phyloP scores from a whole-genome alignment of 129 eudicot genomes.

The Artemisia argyi region DNA sequence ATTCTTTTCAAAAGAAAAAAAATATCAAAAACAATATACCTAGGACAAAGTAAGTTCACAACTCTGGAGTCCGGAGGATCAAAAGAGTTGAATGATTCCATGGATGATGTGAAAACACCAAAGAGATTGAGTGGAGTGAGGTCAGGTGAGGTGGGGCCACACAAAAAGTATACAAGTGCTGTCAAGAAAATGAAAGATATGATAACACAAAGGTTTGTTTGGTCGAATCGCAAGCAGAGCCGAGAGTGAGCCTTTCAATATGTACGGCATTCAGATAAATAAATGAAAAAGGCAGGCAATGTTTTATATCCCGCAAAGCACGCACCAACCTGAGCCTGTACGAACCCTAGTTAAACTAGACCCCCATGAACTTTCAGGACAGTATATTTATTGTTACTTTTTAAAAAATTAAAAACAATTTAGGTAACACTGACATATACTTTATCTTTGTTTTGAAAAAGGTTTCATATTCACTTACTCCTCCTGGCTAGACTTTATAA shows the following conservation, averaged over 20 bases:
- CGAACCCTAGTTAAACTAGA: slow-evolving; percentile 25
- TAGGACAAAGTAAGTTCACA: neutral
- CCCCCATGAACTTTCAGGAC: slow-evolving; percentile 10
- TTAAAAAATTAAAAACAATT: neutral
- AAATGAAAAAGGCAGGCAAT: slow-evolving; percentile 11
- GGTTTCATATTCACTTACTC: slow-evolving; percentile 36
- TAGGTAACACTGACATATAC: slow-evolving; percentile 27
- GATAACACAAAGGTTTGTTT: slow-evolving; percentile 42
- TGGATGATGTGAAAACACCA: slow-evolving; percentile 54
- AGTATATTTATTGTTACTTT: too few species aligned
- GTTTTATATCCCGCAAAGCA: slow-evolving; percentile 37
- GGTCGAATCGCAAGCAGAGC: slow-evolving; percentile 44
- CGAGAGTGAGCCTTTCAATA: slow-evolving; percentile 26
- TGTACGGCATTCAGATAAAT: slow-evolving; percentile 20
- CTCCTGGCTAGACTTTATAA: slow-evolving; percentile 27
- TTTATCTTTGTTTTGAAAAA: slow-evolving; percentile 28
- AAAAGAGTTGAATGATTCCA: slow-evolving; percentile 21
- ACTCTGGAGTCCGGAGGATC: neutral
- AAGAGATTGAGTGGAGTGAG: slow-evolving; percentile 18
- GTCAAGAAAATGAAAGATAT: slow-evolving; percentile 18
- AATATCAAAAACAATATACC: too few species aligned
- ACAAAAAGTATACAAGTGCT: slow-evolving; percentile 6
- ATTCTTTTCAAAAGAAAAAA: too few species aligned
- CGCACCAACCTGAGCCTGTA: slow-evolving; percentile 26
- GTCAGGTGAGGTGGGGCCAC: slow-evolving; percentile 18